Evolutionary conservation across 768 basidiomycete species (phyloP).

Genomic region (Tubosaeta sp.): DNA sequence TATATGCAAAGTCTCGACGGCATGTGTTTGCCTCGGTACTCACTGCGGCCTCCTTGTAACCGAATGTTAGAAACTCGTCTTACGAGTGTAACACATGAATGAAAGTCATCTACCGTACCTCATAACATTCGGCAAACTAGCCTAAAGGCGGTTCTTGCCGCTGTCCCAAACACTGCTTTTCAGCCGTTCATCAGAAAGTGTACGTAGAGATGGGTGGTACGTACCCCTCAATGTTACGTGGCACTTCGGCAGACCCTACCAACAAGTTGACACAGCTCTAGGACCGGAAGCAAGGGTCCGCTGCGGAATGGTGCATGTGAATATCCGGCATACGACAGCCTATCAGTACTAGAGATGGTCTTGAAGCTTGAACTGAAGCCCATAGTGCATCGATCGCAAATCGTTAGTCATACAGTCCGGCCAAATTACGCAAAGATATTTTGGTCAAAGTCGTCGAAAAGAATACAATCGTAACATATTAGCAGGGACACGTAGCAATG

Average conservation of each 20-base stretch:
- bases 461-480: slow-evolving; percentile 23
- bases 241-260: neutral
- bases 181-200: neutral
- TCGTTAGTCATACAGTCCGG: neutral
- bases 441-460: slow-evolving; percentile 2
- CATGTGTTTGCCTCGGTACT: neutral
- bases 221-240: too few species aligned
- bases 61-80: neutral
- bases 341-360: too few species aligned
- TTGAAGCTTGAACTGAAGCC: too few species aligned
- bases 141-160: neutral
- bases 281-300: too few species aligned
- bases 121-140: neutral
- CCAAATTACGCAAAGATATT: slow-evolving; percentile 1
- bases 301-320: neutral
- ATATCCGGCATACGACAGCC: neutral
- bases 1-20: neutral
- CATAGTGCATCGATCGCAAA: too few species aligned
- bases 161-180: too few species aligned
- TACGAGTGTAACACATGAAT: neutral
- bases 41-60: neutral
- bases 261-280: neutral
- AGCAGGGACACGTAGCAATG: slow-evolving; percentile 15
- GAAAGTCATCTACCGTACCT: neutral
- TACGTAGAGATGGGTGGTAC: too few species aligned